These are phyloP conservation scores for Cornus controversa DNA, from an alignment of 148 eudicot species.

Conservation along the genomic window DNA sequence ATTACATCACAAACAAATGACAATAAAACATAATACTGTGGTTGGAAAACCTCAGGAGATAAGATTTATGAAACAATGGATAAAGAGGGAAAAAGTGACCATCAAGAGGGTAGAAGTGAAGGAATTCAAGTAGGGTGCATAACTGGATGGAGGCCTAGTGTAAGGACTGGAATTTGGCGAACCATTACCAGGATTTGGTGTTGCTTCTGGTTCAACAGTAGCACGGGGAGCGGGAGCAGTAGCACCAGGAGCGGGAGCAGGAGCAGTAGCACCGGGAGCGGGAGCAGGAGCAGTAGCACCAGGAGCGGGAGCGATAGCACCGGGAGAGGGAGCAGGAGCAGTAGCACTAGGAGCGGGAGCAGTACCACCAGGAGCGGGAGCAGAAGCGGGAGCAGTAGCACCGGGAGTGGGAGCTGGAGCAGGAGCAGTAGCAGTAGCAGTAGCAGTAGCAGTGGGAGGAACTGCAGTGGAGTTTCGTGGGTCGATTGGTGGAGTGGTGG, in stretches of 20 bases:
- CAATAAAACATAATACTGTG: neutral
- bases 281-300: too few relatives aligned
- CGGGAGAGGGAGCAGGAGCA: too few relatives aligned
- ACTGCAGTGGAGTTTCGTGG: neutral
- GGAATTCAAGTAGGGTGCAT: neutral
- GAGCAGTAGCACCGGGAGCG: neutral
- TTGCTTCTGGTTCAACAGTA: neutral
- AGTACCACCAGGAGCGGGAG: too few relatives aligned
- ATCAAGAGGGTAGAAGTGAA: neutral
- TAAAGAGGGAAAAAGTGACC: neutral
- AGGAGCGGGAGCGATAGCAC: too few relatives aligned
- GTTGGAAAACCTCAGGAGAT: neutral
- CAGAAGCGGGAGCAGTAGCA: too few relatives aligned
- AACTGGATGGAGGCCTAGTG: neutral
- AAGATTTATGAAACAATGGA: neutral
- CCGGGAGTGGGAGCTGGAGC: too few relatives aligned
- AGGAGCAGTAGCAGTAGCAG: too few relatives aligned
- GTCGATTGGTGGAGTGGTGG: neutral
- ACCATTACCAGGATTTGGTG: neutral
- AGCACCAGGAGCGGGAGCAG: too few relatives aligned
- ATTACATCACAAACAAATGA: neutral
- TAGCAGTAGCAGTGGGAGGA: neutral
- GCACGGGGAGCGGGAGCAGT: neutral
- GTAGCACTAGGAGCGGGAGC: too few relatives aligned
- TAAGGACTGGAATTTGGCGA: neutral